These are phyloP conservation scores for Carex parvula DNA, from an alignment of 176 grass and related monocot genomes.

Conservation along the genomic window DNA sequence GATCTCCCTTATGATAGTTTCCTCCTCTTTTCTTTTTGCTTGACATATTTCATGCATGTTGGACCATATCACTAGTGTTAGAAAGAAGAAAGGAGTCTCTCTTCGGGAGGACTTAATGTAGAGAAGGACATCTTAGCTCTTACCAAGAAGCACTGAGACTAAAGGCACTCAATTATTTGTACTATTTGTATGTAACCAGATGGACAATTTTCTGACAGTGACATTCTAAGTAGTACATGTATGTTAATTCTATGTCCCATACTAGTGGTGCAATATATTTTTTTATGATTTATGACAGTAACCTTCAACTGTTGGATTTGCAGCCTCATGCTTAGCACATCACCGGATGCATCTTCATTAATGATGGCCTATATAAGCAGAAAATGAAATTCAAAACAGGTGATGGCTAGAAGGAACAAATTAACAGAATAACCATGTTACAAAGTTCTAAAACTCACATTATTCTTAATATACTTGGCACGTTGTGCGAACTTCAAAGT, in stretches of 20 bases:
- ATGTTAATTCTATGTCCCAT: not conserved
- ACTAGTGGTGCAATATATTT: not conserved
- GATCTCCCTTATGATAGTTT: not conserved
- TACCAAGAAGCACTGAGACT: not conserved
- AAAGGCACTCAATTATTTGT: not conserved
- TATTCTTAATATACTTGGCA: constrained; percentile 94
- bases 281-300: constrained; percentile 16
- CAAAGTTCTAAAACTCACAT: constrained; percentile 43
- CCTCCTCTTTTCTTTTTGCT: not conserved
- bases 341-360: constrained; percentile 97
- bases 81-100: too few relatives aligned
- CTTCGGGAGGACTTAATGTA: not conserved
- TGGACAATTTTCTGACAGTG: not conserved
- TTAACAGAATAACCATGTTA: not conserved
- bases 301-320: constrained; percentile 97
- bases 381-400: constrained; percentile 22
- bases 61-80: too few relatives aligned
- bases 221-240: not conserved
- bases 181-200: not conserved
- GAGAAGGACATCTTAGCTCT: not conserved
- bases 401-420: not conserved
- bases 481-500: constrained; percentile 97
- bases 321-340: constrained; percentile 89
- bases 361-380: constrained; percentile 56
- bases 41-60: not conserved